Base-by-base conservation (phyloP, 805 yeast genomes). In the Lachancea cidri region DNA sequence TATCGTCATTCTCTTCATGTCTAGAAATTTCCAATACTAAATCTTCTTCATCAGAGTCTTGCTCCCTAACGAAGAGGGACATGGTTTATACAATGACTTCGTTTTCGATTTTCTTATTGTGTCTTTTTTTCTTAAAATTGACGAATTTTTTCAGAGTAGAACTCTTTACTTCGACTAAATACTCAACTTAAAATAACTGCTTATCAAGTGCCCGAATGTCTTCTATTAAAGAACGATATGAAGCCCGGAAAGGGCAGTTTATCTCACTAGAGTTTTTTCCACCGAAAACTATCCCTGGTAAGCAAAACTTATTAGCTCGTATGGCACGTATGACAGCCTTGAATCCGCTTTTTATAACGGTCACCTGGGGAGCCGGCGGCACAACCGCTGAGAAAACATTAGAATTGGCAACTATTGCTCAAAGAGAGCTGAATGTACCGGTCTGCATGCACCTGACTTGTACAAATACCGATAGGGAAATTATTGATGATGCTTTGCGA, bases 301-400 rank as follows among this genome's bases (percentile, higher is more conserved):
- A 84, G 60, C 74, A 83, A 48, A 93, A 93, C 64, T 67, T 93
- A 47, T 70, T 85, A 37, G 87, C 89, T 20, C 83, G 99, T 64
- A 77, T 93, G 65, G 79, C 78, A 55, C 80, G 99, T 55, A 83
- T 93, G 89, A 79, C 86, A 48, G 83, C 83, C 3, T 66, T 93
- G 47, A 89, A 88, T 42, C 98, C 98, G 3, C 67, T 83, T 13
- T 94, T 93, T 60, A 81, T 91, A 41, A 86, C 96, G 3, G 83
- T 93, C 11, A 93, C 99, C 0, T 93, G 98, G 97, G 98, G 98
- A 25, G 98, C 98, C 4, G 98, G 98, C 31, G 98, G 98, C 2
- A 80, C 95, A 4, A 87, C 97, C 7, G 79, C 91, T 35, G 83
- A 77, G 36, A 88, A 87, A 66, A 86, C 96, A 0, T 63, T 93